phyloP scores from a whole-genome alignment of 768 basidiomycete species.

The Terana coerulea region DNA sequence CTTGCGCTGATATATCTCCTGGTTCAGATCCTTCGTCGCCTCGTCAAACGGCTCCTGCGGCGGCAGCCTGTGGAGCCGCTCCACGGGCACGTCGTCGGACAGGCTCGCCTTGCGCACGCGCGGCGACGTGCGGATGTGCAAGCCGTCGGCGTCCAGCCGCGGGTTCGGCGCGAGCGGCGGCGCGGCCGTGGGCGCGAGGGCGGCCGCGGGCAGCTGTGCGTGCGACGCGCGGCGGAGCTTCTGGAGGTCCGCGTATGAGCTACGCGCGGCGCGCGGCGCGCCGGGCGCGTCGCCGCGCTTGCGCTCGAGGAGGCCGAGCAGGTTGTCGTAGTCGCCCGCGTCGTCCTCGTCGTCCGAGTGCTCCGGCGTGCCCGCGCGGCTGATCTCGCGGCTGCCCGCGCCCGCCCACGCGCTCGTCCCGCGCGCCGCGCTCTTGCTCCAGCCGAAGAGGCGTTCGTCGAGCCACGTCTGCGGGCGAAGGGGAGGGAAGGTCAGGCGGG shows the following conservation, averaged over 20 bases:
- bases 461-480: conserved; percentile 89
- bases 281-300: conserved; percentile 36
- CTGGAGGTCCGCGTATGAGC: conserved; percentile 70
- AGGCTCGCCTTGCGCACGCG: conserved; percentile 61
- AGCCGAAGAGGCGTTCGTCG: conserved; percentile 91
- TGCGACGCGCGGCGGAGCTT: conserved; percentile 58
- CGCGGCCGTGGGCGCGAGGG: conserved; percentile 13
- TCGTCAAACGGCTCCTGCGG: conserved; percentile 58
- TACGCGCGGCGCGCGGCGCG: no score
- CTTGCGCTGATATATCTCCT: conserved; percentile 46
- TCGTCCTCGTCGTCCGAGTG: conserved; percentile 86
- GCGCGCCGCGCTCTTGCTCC: conserved; percentile 66
- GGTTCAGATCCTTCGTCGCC: conserved; percentile 65
- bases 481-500: no score
- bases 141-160: conserved; percentile 31
- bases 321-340: conserved; percentile 76
- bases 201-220: conserved; percentile 62
- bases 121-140: conserved; percentile 32
- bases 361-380: conserved; percentile 65
- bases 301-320: conserved; percentile 61
- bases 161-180: neutral
- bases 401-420: conserved; percentile 92
- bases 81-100: conserved; percentile 59
- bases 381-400: conserved; percentile 51
- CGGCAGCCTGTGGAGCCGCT: conserved; percentile 58